A percentile compares a stretch with the other conserved stretches of the same genome.
These are phyloP conservation scores for Nepenthes mirabilis DNA, from an alignment of 148 eudicot genomes.

Conservation along the genomic window DNA sequence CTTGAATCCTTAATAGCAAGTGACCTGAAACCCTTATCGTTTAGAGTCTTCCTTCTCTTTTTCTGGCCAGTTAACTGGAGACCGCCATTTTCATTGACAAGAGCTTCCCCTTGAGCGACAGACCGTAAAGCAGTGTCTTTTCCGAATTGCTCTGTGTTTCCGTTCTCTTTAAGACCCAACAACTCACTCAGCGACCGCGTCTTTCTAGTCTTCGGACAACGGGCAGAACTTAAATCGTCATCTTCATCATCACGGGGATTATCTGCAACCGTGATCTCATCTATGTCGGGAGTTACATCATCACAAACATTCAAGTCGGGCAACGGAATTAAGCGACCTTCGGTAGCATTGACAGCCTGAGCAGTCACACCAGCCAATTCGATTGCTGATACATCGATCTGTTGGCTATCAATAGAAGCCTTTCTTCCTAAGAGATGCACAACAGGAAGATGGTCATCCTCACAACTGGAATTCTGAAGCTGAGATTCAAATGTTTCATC, in stretches of 20 bases:
- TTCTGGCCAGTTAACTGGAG: neutral
- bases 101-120: neutral
- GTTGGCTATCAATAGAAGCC: too few species aligned
- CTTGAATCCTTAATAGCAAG: too few species aligned
- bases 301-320: conserved; percentile 19
- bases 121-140: neutral
- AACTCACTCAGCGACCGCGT: conserved; percentile 36
- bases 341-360: neutral
- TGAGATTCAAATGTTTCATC: conserved; percentile 7
- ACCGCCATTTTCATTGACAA: neutral
- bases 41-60: neutral
- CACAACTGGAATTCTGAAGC: neutral
- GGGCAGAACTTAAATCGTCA: conserved; percentile 20
- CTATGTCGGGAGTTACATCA: conserved; percentile 25
- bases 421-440: too few species aligned
- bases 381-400: too few species aligned
- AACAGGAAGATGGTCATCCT: too few species aligned
- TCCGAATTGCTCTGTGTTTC: neutral
- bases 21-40: too few species aligned
- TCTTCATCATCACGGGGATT: conserved; percentile 19
- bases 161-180: neutral
- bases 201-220: conserved; percentile 26
- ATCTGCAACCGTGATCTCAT: conserved; percentile 10
- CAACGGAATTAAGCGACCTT: conserved; percentile 8
- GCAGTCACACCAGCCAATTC: neutral